Evolutionary conservation across 176 grass and related monocot genomes (phyloP).

Genomic region (Musa beccarii): DNA sequence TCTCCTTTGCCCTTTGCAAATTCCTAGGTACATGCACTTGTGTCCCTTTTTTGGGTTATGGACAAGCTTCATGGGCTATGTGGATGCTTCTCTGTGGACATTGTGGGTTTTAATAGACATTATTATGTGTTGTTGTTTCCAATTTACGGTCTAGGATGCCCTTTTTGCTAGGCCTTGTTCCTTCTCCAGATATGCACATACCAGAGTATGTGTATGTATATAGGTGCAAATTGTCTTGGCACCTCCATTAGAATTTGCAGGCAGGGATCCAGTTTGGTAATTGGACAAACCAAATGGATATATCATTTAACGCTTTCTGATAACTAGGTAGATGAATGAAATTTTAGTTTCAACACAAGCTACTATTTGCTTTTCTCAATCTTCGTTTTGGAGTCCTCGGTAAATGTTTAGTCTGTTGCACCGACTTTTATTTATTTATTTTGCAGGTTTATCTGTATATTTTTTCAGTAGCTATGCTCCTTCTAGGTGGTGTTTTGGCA

Average conservation of each 20-base stretch:
- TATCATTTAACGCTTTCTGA: neutral
- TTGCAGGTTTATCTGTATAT: constrained; percentile 91
- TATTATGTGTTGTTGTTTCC: neutral
- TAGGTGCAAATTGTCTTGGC: neutral
- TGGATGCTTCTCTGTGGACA: neutral
- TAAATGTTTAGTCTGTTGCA: neutral
- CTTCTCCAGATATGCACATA: neutral
- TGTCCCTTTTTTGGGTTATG: neutral
- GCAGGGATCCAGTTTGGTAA: neutral
- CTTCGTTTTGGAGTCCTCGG: neutral
- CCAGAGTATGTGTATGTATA: neutral
- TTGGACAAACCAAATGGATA: neutral
- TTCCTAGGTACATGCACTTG: neutral
- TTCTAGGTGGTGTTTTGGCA: constrained; percentile 66
- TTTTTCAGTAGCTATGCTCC: constrained; percentile 74
- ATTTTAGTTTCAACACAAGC: neutral
- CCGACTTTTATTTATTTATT: neutral
- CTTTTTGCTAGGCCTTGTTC: neutral
- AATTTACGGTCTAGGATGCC: neutral
- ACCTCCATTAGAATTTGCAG: neutral
- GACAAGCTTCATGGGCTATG: neutral
- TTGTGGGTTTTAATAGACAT: neutral
- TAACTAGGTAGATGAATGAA: neutral
- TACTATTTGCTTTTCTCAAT: neutral
- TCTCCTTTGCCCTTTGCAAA: too few species aligned